Percentiles rank a stretch among this genome's conserved stretches.
Evolutionary conservation across 176 grass and related monocot genomes (phyloP).

Genomic region (Paspalum notatum): DNA sequence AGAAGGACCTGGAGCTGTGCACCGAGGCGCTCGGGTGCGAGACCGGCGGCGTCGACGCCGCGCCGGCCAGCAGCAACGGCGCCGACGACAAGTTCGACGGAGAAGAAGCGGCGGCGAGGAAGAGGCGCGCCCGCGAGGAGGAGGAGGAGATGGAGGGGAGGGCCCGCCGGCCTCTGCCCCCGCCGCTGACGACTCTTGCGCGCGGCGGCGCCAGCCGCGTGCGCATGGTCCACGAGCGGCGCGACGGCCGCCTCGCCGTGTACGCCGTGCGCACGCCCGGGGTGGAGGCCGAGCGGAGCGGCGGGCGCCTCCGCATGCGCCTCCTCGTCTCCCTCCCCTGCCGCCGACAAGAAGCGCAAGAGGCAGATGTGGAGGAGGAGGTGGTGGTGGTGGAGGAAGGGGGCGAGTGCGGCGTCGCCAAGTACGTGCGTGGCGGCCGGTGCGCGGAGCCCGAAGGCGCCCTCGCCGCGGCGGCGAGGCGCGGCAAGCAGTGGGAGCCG

Average conservation of each 20-base stretch:
- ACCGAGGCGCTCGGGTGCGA: slow-evolving; percentile 87
- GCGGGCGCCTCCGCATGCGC: slow-evolving; percentile 59
- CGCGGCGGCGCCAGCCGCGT: slow-evolving; percentile 35
- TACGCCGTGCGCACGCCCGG: slow-evolving; percentile 46
- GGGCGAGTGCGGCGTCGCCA: slow-evolving; percentile 29
- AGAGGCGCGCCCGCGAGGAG: slow-evolving; percentile 28
- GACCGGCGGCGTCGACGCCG: slow-evolving; percentile 58
- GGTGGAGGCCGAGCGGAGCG: slow-evolving; percentile 61
- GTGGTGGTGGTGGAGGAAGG: neutral
- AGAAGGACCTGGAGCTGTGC: slow-evolving; percentile 65
- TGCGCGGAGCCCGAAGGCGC: slow-evolving; percentile 45
- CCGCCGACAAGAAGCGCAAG: slow-evolving; percentile 16
- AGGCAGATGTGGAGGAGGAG: slow-evolving; percentile 29
- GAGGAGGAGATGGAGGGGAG: slow-evolving; percentile 21
- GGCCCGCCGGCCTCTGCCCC: slow-evolving; percentile 41
- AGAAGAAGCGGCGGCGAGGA: slow-evolving; percentile 16
- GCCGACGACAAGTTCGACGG: neutral
- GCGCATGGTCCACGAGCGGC: slow-evolving; percentile 60
- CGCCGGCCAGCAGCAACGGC: neutral
- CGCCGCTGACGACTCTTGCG: slow-evolving; percentile 62
- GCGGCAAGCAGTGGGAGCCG: slow-evolving; percentile 35
- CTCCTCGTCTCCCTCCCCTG: slow-evolving; percentile 38
- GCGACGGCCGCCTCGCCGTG: slow-evolving; percentile 65
- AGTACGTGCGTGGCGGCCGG: slow-evolving; percentile 43
- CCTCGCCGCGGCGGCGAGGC: neutral